Conservation (phyloP, 345 rosid species). For the Sisymbrium altissimum region DNA sequence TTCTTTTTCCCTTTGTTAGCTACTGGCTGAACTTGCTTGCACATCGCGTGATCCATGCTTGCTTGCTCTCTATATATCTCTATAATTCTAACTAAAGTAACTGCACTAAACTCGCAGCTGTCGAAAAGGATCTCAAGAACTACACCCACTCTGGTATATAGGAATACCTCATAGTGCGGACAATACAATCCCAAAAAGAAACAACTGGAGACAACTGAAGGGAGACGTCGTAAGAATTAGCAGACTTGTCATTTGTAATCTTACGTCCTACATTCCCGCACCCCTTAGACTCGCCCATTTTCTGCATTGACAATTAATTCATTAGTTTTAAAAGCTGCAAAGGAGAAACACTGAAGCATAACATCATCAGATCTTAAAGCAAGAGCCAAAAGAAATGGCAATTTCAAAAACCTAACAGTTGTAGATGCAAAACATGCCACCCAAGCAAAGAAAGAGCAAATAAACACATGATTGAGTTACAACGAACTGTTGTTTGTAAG, state of each 20-base stretch:
- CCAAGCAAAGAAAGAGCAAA: not conserved
- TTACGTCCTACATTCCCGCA: constrained; percentile 72
- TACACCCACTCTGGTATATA: constrained; percentile 99
- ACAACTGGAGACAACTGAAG: constrained; percentile 84
- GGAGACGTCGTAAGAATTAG: constrained; percentile 55
- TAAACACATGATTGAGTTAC: not conserved
- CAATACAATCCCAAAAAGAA: constrained; percentile 95
- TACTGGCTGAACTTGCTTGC: constrained; percentile 66
- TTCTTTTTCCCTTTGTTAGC: constrained; percentile 81
- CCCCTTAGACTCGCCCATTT: constrained; percentile 80
- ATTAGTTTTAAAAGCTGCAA: constrained; percentile 51
- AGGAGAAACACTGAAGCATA: too few relatives aligned
- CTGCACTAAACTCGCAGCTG: constrained; percentile 40
- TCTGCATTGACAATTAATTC: constrained; percentile 27
- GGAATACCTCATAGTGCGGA: constrained; percentile 96
- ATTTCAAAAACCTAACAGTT: too few relatives aligned
- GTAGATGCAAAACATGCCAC: constrained; percentile 50
- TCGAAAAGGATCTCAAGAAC: constrained; percentile 31
- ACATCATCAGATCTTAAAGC: too few relatives aligned
- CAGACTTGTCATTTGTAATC: constrained; percentile 50
- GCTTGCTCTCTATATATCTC: constrained; percentile 26
- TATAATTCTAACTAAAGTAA: constrained; percentile 32
- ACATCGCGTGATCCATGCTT: constrained; percentile 61
- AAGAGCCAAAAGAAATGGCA: too few relatives aligned
- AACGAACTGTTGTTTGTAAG: not conserved